Evolutionary conservation across 2,329 filamentous ascomycete genomes (phyloP).

Genomic region (Thermomyces lanuginosus): DNA sequence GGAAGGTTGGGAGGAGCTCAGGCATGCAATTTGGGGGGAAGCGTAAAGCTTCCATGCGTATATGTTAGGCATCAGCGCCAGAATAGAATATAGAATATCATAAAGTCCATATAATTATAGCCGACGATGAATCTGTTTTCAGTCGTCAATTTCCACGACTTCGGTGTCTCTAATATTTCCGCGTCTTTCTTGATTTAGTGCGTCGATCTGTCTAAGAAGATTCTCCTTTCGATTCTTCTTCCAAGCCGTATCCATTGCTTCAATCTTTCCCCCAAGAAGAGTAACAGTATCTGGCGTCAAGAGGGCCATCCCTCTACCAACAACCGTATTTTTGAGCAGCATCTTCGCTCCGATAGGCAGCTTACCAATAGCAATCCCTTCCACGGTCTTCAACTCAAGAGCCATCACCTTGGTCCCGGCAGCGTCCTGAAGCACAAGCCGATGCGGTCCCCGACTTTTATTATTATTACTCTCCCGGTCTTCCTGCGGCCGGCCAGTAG

Average conservation of each 20-base stretch:
- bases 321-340: constrained; percentile 46
- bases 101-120: constrained; percentile 1
- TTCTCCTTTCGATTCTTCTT: constrained; percentile 51
- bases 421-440: constrained; percentile 67
- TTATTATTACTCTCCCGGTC: too few species aligned
- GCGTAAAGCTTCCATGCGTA: constrained; percentile 6
- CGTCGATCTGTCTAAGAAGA: constrained; percentile 45
- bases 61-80: too few species aligned
- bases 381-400: constrained; percentile 53
- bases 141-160: constrained; percentile 6
- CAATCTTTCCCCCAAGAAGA: constrained; percentile 78
- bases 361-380: constrained; percentile 43
- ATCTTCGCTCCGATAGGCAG: constrained; percentile 68
- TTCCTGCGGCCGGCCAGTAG: too few species aligned
- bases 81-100: too few species aligned
- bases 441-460: constrained; percentile 46
- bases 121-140: too few species aligned
- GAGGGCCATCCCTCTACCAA: constrained; percentile 62
- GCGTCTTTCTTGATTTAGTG: constrained; percentile 6
- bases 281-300: constrained; percentile 52
- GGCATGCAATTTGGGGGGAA: constrained; percentile 13
- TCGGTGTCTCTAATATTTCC: constrained; percentile 19
- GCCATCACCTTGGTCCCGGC: constrained; percentile 52
- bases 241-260: constrained; percentile 66
- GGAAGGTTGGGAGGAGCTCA: constrained; percentile 44